Evolutionary conservation across 73 alveolate species (phyloP), one percentile per base, ranked within the genome.

Genomic region (Tetrahymena borealis): DNA sequence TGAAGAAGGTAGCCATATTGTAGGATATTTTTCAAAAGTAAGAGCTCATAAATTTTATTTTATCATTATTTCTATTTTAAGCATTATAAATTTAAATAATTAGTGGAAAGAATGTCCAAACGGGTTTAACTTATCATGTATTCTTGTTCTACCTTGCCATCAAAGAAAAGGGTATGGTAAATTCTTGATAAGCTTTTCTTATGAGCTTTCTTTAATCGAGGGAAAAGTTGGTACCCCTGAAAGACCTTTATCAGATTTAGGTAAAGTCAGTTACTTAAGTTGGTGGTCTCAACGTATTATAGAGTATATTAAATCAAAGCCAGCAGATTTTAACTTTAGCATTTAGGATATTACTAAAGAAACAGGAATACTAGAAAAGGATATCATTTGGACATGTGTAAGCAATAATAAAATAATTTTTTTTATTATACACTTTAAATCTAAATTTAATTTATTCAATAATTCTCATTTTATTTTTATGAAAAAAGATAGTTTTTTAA

Each of bases 81-180:
- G 11, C n/a, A 40, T 40, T 5, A 40, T 40, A 4, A 40, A 40
- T 40, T 40, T 40, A 40, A 40, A 24, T 60, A 2, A 60, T 60
- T 20, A 60, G 85, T 60, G 85, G 96, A 99, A 98, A 93, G 99
- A 95, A 41, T 93, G 96, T 33, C 40, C 96, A 20, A 42, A 94
- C 42, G 99, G 96, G 11, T 96, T 96, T 95, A 99, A 99, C 93
- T 92, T 99, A 32, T 96, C 99, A 15, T 99, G 99, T 94, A 99
- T 99, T 60, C 90, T 98, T 31, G 98, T 97, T 33, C 85, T 99
- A 96, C 99, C 99, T 38, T 98, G 96, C 90, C 97, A 95, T 92
- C 97, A 99, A 96, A 96, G 99, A 79, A 97, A 98, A 95, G 99
- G 99, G 33, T 99, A 97, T 97, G 99, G 99, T 15, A 99, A 99